A percentile compares a stretch with the other conserved stretches of the same genome.
These are phyloP conservation scores for Populus ilicifolia DNA, from an alignment of 345 rosid species.

Conservation along the genomic window DNA sequence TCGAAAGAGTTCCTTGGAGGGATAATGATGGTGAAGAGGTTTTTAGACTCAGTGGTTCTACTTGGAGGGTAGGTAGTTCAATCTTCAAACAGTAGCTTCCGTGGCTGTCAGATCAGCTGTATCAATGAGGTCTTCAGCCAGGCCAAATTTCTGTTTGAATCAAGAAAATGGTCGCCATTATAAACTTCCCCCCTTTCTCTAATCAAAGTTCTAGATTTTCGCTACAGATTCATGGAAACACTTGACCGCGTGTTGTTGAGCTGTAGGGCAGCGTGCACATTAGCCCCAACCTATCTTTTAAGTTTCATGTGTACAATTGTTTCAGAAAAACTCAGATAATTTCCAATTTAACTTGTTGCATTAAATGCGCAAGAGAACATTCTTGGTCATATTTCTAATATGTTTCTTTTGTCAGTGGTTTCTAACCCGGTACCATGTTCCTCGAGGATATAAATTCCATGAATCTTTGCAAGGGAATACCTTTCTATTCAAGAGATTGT, in stretches of 20 bases:
- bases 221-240: background rate
- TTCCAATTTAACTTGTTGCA: background rate
- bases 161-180: too few species aligned
- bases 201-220: background rate
- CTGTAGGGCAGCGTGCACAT: background rate
- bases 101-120: background rate
- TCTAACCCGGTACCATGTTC: background rate
- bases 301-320: background rate
- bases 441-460: background rate
- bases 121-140: background rate
- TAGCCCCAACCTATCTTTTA: background rate
- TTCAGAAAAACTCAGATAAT: background rate
- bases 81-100: background rate
- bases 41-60: constrained; percentile 79
- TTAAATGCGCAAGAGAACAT: background rate
- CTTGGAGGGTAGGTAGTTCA: constrained; percentile 52
- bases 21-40: constrained; percentile 77
- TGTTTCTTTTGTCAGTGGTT: background rate
- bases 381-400: background rate
- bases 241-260: background rate
- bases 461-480: background rate
- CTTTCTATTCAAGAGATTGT: background rate
- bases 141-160: background rate
- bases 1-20: constrained; percentile 49
- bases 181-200: background rate